Percentiles rank a stretch among this genome's conserved stretches.
These are phyloP conservation scores for Torulaspora delbrueckii DNA, from an alignment of 805 yeast genomes.

Conservation along the genomic window DNA sequence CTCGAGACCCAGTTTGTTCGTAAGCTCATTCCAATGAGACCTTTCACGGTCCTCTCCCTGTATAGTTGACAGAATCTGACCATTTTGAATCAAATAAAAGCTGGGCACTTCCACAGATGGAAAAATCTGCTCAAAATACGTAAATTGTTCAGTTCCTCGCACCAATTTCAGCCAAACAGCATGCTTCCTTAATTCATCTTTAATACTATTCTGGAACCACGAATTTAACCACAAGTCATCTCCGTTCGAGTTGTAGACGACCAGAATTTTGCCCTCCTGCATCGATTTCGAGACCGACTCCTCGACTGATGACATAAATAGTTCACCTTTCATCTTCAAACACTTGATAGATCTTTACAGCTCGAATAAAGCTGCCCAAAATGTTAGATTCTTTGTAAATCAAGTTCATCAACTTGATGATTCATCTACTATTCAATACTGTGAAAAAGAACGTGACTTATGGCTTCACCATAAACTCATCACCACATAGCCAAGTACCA, in stretches of 20 bases:
- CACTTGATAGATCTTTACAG: neutral
- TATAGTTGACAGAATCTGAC: constrained; percentile 43
- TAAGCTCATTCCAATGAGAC: constrained; percentile 3
- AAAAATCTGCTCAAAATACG: constrained; percentile 51
- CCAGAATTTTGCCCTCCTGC: constrained; percentile 35
- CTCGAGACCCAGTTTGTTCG: neutral
- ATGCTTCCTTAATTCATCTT: constrained; percentile 16
- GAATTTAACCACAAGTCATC: constrained; percentile 30
- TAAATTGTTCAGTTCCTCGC: constrained; percentile 42
- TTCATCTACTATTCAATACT: neutral
- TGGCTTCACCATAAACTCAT: neutral
- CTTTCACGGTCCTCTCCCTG: constrained; percentile 30
- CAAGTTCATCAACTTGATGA: too few species aligned
- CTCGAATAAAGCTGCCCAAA: too few species aligned
- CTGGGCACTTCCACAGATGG: constrained; percentile 51
- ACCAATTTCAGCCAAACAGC: constrained; percentile 41
- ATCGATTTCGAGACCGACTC: constrained; percentile 41
- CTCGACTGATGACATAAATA: constrained; percentile 28
- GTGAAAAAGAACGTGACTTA: neutral
- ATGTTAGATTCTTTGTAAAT: too few species aligned
- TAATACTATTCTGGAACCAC: constrained; percentile 22
- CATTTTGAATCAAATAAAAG: constrained; percentile 48
- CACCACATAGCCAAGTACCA: neutral
- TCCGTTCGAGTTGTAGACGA: constrained; percentile 35
- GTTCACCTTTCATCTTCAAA: constrained; percentile 10